These are phyloP conservation scores for Phaeosphaeriaceae sp. DNA, from an alignment of 2,329 filamentous ascomycete species.

Conservation along the genomic window DNA sequence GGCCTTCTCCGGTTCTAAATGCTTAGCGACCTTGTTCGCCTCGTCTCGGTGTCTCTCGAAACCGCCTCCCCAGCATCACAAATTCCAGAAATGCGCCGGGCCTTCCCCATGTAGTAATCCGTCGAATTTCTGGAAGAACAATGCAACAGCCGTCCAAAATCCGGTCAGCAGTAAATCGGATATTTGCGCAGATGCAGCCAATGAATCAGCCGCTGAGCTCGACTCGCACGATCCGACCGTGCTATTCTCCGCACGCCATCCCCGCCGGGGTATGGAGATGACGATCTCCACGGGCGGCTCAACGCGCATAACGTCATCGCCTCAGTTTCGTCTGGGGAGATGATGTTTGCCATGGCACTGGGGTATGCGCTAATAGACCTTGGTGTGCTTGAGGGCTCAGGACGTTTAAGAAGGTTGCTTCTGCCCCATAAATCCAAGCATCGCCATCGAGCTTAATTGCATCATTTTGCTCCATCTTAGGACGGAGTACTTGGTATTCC, in stretches of 20 bases:
- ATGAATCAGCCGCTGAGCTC: not conserved
- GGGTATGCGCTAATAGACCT: slow-evolving; percentile 7
- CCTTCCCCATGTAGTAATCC: not conserved
- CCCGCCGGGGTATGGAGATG: slow-evolving; percentile 16
- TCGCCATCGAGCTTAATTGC: not conserved
- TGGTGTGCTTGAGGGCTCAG: slow-evolving; percentile 8
- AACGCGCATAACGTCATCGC: slow-evolving; percentile 21
- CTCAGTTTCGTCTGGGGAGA: slow-evolving; percentile 11
- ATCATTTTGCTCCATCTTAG: not conserved
- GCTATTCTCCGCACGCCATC: slow-evolving; percentile 23
- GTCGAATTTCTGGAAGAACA: not conserved
- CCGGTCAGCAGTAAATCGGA: not conserved
- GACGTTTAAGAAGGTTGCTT: not conserved
- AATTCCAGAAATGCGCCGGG: slow-evolving; percentile 1
- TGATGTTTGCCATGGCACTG: slow-evolving; percentile 14
- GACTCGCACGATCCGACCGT: slow-evolving; percentile 6
- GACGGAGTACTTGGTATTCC: slow-evolving; percentile 2
- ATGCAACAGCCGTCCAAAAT: not conserved
- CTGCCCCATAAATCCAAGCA: not conserved
- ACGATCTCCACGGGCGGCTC: slow-evolving; percentile 13
- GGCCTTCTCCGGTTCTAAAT: not conserved
- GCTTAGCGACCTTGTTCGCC: slow-evolving; percentile 2
- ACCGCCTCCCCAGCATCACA: not conserved
- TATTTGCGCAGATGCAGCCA: not conserved
- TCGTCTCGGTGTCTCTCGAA: not conserved